Base-by-base conservation (phyloP, 441 rosid species). In the Pelargonium australe region DNA sequence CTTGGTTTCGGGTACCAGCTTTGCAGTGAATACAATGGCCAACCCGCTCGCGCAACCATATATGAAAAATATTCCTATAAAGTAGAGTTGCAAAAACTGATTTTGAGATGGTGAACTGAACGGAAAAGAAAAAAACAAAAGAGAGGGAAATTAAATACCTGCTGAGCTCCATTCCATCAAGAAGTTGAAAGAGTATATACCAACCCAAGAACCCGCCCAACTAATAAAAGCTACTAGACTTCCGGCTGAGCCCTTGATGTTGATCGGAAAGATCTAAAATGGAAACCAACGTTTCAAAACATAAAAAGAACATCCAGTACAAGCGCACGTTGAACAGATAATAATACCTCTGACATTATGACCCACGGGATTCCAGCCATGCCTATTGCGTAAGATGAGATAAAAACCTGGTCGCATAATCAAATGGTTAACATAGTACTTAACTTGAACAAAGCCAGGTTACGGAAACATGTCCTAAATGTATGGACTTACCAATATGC, bases 331-430 rank as follows among this genome's bases (percentile, higher is more conserved):
- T n/a, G n/a, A 70, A 20, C 47, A 17, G 28, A 25, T 6, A 44
- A 60, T 58, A 44, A 65, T 76, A 89, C 95, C 90, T 89, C 97
- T 4, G 94, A 79, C 84, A 87, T 82, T 55, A 91, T 79, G 75
- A 85, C 78, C 87, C 83, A 80, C 7, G 96, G 92, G 43, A 91
- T 69, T 34, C 88, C 92, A 69, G 78, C 78, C 82, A 85, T 78
- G 72, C 94, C 97, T 2, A 83, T 6, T 7, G 83, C 70, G 68
- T 68, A 77, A 31, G 78, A 10, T 12, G 75, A 9, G 8, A 65
- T 57, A 45, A 55, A 81, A 7, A 80, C 85, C 96, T 87, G 80
- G 1, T 67, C 1, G 57, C 63, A 70, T 14, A 6, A 44, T 34
- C 44, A 3, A 69, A n/a, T n/a, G n/a, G n/a, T n/a, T n/a, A n/a